These are phyloP conservation scores for Penicillium sp. DNA, from an alignment of 2,329 filamentous ascomycete species.

Conservation along the genomic window DNA sequence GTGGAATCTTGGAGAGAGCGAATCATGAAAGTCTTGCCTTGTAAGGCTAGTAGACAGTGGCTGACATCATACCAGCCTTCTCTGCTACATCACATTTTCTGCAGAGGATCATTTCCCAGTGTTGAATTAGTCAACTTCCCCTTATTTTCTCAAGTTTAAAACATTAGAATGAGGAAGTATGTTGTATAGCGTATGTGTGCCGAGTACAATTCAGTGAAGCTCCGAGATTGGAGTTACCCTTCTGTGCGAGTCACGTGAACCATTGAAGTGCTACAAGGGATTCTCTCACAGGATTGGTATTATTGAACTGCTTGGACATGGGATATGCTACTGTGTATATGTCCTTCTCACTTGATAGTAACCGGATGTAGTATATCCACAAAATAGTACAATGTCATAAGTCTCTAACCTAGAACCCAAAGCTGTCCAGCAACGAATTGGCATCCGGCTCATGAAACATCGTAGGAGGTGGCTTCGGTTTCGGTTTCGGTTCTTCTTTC, in stretches of 20 bases:
- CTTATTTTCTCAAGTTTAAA: too few relatives aligned
- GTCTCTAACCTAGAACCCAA: constrained; percentile 68
- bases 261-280: not conserved
- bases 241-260: not conserved
- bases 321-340: not conserved
- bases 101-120: too few relatives aligned
- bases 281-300: not conserved
- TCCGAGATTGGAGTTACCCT: too few relatives aligned
- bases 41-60: too few relatives aligned
- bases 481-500: constrained; percentile 37
- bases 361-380: not conserved
- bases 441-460: constrained; percentile 92
- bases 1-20: too few relatives aligned
- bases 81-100: too few relatives aligned
- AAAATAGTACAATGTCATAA: constrained; percentile 8
- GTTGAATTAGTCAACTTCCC: too few relatives aligned
- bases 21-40: too few relatives aligned
- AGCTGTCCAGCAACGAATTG: constrained; percentile 82
- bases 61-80: too few relatives aligned
- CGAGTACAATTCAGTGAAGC: too few relatives aligned
- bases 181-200: too few relatives aligned
- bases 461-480: constrained; percentile 63
- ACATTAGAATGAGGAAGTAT: too few relatives aligned
- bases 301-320: not conserved
- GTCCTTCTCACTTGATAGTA: not conserved